Evolutionary conservation across 2,329 filamentous ascomycete species (phyloP).

Genomic region (Endoconidiophora laricicola): DNA sequence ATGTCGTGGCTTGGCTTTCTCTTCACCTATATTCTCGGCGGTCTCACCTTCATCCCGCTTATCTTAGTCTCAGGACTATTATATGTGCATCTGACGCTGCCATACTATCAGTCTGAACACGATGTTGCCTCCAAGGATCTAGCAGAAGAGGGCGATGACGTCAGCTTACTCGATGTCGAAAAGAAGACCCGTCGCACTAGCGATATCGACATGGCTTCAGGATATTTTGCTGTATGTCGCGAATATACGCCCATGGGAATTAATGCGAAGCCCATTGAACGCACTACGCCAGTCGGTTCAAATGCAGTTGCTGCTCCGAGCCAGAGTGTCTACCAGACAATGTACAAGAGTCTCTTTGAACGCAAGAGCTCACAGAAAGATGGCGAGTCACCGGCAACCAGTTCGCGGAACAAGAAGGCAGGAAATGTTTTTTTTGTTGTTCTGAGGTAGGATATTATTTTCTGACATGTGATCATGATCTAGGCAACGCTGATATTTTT

Average conservation of each 20-base stretch:
- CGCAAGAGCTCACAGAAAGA: slow-evolving; percentile 40
- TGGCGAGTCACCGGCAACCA: slow-evolving; percentile 31
- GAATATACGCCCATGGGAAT: slow-evolving; percentile 85
- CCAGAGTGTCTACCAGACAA: slow-evolving; percentile 91
- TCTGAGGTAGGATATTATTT: slow-evolving; percentile 43
- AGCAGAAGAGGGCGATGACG: slow-evolving; percentile 46
- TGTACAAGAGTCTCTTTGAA: slow-evolving; percentile 94
- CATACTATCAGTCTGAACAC: slow-evolving; percentile 24
- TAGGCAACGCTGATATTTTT: neutral
- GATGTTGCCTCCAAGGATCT: slow-evolving; percentile 22
- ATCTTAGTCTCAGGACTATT: slow-evolving; percentile 42
- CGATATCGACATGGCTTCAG: slow-evolving; percentile 66
- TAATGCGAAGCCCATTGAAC: slow-evolving; percentile 82
- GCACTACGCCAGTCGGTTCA: slow-evolving; percentile 62
- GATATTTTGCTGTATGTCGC: slow-evolving; percentile 88
- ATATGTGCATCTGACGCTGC: slow-evolving; percentile 54
- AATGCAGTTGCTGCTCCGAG: slow-evolving; percentile 60
- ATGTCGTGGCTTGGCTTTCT: slow-evolving; percentile 46
- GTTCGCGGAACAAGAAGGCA: slow-evolving; percentile 43
- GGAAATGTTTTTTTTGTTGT: slow-evolving; percentile 91
- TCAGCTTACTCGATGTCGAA: slow-evolving; percentile 43
- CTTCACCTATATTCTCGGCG: slow-evolving; percentile 67
- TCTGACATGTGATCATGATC: neutral
- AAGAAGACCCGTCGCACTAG: slow-evolving; percentile 29
- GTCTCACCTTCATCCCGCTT: slow-evolving; percentile 72